Conservation (phyloP, 768 basidiomycete species). For the Roridomyces roridus region DNA sequence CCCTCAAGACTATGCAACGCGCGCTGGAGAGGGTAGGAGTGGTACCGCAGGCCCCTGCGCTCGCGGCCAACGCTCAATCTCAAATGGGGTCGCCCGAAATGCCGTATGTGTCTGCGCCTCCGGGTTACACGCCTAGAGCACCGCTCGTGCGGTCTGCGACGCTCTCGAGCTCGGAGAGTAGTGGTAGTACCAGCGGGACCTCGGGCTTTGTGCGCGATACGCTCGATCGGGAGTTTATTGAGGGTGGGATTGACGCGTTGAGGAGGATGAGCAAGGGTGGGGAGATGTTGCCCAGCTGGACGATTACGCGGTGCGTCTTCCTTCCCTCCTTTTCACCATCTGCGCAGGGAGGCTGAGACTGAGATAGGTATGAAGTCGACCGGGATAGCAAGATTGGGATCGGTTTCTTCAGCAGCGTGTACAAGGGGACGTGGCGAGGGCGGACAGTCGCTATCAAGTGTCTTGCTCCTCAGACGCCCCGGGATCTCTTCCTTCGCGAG, state of each 20-base stretch:
- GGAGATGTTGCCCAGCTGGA: constrained; percentile 69
- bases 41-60: background rate
- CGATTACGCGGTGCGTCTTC: constrained; percentile 63
- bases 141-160: constrained; percentile 15
- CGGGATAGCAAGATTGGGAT: constrained; percentile 70
- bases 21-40: constrained; percentile 55
- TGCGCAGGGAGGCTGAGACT: background rate
- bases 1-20: constrained; percentile 79
- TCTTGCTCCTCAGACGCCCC: constrained; percentile 63
- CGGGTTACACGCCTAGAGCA: constrained; percentile 10
- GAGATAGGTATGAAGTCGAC: constrained; percentile 72
- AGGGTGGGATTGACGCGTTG: constrained; percentile 75
- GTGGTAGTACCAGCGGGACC: constrained; percentile 2
- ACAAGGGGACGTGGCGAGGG: constrained; percentile 72
- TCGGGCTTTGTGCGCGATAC: constrained; percentile 41
- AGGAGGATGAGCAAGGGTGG: constrained; percentile 61
- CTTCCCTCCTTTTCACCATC: background rate
- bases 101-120: constrained; percentile 15
- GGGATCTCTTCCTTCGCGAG: constrained; percentile 71
- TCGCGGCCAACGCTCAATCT: too few species aligned
- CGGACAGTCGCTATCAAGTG: constrained; percentile 76
- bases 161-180: constrained; percentile 19
- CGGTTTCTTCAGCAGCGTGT: constrained; percentile 84
- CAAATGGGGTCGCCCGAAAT: too few species aligned
- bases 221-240: constrained; percentile 73